Evolutionary conservation across 108 stramenopile species (phyloP).

Genomic region (Aurantiochytrium sp.): DNA sequence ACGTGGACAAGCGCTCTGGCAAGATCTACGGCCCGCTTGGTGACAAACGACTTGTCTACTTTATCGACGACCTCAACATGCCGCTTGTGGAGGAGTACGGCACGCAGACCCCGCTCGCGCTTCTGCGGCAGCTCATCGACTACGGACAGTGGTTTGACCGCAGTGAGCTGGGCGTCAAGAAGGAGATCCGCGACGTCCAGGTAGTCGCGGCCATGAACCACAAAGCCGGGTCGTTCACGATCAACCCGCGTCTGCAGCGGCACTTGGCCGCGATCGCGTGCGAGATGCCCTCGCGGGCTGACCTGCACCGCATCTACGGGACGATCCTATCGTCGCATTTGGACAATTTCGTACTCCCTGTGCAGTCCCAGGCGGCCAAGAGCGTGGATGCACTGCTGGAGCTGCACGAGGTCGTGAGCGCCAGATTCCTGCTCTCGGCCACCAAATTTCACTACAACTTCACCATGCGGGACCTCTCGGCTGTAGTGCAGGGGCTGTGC

Average conservation of each 20-base stretch:
- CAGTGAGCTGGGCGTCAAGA: slow-evolving; percentile 38
- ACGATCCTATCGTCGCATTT: slow-evolving; percentile 43
- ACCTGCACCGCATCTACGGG: slow-evolving; percentile 39
- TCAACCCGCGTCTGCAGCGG: slow-evolving; percentile 46
- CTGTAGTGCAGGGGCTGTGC: slow-evolving; percentile 40
- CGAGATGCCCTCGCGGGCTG: slow-evolving; percentile 32
- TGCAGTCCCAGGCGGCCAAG: not conserved
- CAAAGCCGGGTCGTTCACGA: slow-evolving; percentile 41
- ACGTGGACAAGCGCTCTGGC: slow-evolving; percentile 50
- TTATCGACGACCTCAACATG: slow-evolving; percentile 54
- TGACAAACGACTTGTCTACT: slow-evolving; percentile 35
- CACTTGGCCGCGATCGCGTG: slow-evolving; percentile 44
- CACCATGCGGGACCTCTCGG: slow-evolving; percentile 45
- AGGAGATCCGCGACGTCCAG: slow-evolving; percentile 41
- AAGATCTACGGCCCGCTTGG: slow-evolving; percentile 47
- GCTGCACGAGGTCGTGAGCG: slow-evolving; percentile 33
- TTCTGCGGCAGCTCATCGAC: slow-evolving; percentile 44
- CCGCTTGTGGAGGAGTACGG: slow-evolving; percentile 51
- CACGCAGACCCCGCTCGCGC: slow-evolving; percentile 50
- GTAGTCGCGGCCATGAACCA: slow-evolving; percentile 45
- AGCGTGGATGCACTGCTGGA: slow-evolving; percentile 39
- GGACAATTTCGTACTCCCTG: not conserved
- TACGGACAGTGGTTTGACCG: slow-evolving; percentile 49
- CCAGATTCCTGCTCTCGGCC: slow-evolving; percentile 43
- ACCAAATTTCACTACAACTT: slow-evolving; percentile 53